Evolutionary conservation across 2,329 filamentous ascomycete genomes (phyloP).

Genomic region (Sarocladium brachiariae): DNA sequence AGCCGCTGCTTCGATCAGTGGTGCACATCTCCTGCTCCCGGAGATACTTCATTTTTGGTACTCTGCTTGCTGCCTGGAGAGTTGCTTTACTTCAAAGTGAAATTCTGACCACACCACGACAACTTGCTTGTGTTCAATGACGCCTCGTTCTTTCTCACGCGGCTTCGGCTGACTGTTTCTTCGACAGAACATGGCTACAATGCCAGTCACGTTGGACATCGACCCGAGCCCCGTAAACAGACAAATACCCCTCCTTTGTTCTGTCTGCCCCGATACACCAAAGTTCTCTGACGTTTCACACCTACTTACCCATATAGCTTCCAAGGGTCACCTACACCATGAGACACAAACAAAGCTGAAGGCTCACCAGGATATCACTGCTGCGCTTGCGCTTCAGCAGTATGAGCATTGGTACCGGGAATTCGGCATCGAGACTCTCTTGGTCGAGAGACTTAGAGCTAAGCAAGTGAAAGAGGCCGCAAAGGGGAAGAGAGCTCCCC

Average conservation of each 20-base stretch:
- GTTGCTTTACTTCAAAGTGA: background rate
- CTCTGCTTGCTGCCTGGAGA: background rate
- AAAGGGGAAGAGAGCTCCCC: constrained; percentile 42
- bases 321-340: constrained; percentile 83
- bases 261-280: constrained; percentile 72
- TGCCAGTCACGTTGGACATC: constrained; percentile 16
- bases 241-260: constrained; percentile 67
- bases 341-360: constrained; percentile 76
- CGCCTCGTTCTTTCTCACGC: constrained; percentile 5
- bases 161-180: constrained; percentile 15
- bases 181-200: constrained; percentile 32
- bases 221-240: constrained; percentile 19
- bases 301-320: constrained; percentile 83
- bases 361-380: constrained; percentile 58
- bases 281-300: constrained; percentile 87
- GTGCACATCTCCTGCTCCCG: background rate
- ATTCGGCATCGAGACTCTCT: constrained; percentile 63
- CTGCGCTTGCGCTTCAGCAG: constrained; percentile 52
- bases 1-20: background rate
- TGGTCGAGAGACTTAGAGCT: constrained; percentile 69
- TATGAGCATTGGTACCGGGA: constrained; percentile 75
- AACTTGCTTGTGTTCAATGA: background rate
- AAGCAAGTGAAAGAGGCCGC: constrained; percentile 62
- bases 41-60: too few species aligned
- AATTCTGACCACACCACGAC: background rate